phyloP scores from a whole-genome alignment of 768 basidiomycete genomes.

The Cystobasidiopsis lactophilus region DNA sequence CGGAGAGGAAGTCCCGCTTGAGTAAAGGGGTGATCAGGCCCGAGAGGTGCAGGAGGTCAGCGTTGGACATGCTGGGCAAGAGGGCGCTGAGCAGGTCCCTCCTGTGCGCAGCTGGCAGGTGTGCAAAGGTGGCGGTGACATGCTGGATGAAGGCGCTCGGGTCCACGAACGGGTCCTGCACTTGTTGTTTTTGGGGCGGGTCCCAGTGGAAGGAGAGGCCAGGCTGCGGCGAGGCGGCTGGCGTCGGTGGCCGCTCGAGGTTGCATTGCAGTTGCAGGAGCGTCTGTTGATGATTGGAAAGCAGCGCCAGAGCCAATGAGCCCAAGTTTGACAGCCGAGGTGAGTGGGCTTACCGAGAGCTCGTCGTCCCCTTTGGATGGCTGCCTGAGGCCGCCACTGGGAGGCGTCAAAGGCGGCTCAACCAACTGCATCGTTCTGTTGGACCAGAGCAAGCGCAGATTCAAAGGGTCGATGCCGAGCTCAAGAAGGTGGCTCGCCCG shows the following conservation, averaged over 20 bases:
- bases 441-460: no score
- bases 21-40: conserved; percentile 17
- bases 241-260: conserved; percentile 2
- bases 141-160: conserved; percentile 3
- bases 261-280: not conserved
- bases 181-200: not conserved
- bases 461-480: no score
- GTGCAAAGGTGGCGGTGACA: conserved; percentile 4
- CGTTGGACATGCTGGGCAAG: conserved; percentile 2
- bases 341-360: not conserved
- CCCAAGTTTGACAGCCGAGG: not conserved
- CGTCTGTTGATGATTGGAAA: no score
- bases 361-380: not conserved
- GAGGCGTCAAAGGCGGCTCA: conserved; percentile 11
- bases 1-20: conserved; percentile 27
- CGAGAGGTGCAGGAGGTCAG: conserved; percentile 11
- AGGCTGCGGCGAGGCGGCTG: conserved; percentile 10
- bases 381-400: conserved; percentile 10
- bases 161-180: not conserved
- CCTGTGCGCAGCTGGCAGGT: not conserved
- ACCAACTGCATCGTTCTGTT: conserved; percentile 3
- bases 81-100: conserved; percentile 5
- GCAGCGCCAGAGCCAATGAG: no score
- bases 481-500: no score
- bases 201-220: not conserved